Evolutionary conservation across 2,329 filamentous ascomycete genomes (phyloP).

Genomic region (Xylariales sp.): DNA sequence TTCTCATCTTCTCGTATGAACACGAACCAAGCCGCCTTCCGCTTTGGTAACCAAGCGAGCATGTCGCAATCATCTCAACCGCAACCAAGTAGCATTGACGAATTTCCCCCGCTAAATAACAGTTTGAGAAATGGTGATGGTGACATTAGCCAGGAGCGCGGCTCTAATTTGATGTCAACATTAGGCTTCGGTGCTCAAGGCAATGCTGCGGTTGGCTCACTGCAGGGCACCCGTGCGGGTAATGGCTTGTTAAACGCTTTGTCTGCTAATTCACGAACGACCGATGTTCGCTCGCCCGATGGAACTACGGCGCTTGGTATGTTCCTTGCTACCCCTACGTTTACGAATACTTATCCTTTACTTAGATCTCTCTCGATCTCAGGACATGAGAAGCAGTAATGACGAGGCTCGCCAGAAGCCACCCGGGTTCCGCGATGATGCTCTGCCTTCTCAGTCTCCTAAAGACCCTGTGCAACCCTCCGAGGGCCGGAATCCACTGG

Average conservation of each 20-base stretch:
- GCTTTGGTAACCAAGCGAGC: constrained; percentile 63
- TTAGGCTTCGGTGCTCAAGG: constrained; percentile 65
- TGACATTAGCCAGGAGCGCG: constrained; percentile 68
- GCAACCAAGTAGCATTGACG: constrained; percentile 64
- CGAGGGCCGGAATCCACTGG: constrained; percentile 57
- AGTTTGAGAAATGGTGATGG: constrained; percentile 62
- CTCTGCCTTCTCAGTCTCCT: constrained; percentile 50
- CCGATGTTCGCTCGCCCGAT: constrained; percentile 62
- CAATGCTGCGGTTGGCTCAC: constrained; percentile 52
- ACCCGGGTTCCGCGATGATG: constrained; percentile 58
- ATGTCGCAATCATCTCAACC: constrained; percentile 58
- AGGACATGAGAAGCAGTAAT: constrained; percentile 58
- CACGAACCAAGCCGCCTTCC: constrained; percentile 61
- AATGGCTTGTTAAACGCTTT: constrained; percentile 73
- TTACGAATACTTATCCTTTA: constrained; percentile 41
- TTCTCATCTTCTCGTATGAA: constrained; percentile 55
- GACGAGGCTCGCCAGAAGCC: constrained; percentile 61
- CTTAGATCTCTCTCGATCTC: constrained; percentile 54
- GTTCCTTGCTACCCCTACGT: constrained; percentile 2
- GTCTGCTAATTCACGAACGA: constrained; percentile 66
- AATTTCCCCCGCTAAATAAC: constrained; percentile 70
- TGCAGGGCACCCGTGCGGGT: constrained; percentile 59
- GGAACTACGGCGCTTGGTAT: constrained; percentile 55
- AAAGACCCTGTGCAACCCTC: constrained; percentile 51
- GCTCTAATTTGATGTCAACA: constrained; percentile 63